Evolutionary conservation across 2,329 filamentous ascomycete species (phyloP).

Genomic region (Colletotrichum sp.): DNA sequence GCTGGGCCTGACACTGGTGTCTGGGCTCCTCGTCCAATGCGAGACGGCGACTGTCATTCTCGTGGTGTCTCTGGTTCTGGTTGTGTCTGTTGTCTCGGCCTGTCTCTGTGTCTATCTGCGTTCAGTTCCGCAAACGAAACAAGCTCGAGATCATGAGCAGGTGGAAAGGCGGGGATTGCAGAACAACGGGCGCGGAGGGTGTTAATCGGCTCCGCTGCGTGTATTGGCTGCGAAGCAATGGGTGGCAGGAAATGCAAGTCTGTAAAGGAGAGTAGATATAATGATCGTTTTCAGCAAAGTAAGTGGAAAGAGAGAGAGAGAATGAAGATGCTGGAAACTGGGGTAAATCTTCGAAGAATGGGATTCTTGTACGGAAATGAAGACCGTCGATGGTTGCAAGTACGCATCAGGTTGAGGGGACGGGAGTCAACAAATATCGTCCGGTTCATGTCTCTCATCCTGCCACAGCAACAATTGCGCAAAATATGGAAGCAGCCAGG

Average conservation of each 20-base stretch:
- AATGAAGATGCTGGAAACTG: slow-evolving; percentile 4
- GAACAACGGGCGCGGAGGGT: slow-evolving; percentile 3
- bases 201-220: background rate
- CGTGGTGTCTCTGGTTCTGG: background rate
- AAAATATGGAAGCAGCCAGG: slow-evolving; percentile 17
- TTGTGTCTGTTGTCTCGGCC: background rate
- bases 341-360: slow-evolving; percentile 18
- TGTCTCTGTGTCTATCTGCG: background rate
- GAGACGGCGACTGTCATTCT: slow-evolving; percentile 22
- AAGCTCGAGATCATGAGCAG: background rate
- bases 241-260: background rate
- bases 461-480: slow-evolving; percentile 19
- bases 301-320: slow-evolving; percentile 7
- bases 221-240: background rate
- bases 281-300: slow-evolving; percentile 12
- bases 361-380: slow-evolving; percentile 22
- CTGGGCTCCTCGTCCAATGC: slow-evolving; percentile 21
- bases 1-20: slow-evolving; percentile 9
- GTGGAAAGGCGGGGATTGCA: background rate
- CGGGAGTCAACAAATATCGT: slow-evolving; percentile 22
- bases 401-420: slow-evolving; percentile 7
- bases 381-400: slow-evolving; percentile 21
- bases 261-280: background rate
- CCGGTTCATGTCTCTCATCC: slow-evolving; percentile 15
- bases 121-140: slow-evolving; percentile 12